Evolutionary conservation across 148 eudicot genomes (phyloP), one percentile per base, ranked within the genome.

Genomic region (Rhododendron henanense): DNA sequence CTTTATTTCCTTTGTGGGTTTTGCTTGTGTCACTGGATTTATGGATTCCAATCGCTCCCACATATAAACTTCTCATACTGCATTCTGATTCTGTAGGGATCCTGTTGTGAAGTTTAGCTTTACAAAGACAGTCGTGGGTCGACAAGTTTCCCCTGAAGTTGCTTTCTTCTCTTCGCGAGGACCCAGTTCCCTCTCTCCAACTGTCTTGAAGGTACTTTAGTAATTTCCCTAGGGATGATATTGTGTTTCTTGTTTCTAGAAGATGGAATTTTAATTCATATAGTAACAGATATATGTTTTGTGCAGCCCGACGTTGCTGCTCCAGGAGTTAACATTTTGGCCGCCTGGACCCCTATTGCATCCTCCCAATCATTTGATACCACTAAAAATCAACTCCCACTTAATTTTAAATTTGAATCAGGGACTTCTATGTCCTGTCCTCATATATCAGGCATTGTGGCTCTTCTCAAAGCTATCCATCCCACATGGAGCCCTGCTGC

Each of bases 401-500:
- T 41, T 75, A 76, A 81, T 48, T 88, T 88, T 82, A 79, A 41
- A 81, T 28, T 90, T 50, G 87, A 63, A 48, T 85, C 91, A 3
- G 94, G 94, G 19, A 90, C 92, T 14, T 92, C 94, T 65, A 90
- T 91, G 93, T 82, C 93, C 16, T 91, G 93, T 74, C 94, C 94
- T 83, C 94, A 91, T 80, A 85, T 92, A 39, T 86, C 93, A 6
- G 94, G 89, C 31, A 83, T 91, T 44, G 94, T 88, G 41, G 90
- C 90, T 39, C 94, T 92, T 73, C 86, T 92, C 31, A 92, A 91
- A 87, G 57, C 93, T 33, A 78, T 90, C 83, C 91, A 92, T 85
- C 94, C 91, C 6, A 84, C 83, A 25, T 92, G 94, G 93, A 89
- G 89, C 67, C 93, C 94, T 71, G 94, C 94, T 77, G 94, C 94